Evolutionary conservation across 2,329 filamentous ascomycete species (phyloP), one percentile per base, ranked within the genome.

Genomic region (Aspergillus sp.): DNA sequence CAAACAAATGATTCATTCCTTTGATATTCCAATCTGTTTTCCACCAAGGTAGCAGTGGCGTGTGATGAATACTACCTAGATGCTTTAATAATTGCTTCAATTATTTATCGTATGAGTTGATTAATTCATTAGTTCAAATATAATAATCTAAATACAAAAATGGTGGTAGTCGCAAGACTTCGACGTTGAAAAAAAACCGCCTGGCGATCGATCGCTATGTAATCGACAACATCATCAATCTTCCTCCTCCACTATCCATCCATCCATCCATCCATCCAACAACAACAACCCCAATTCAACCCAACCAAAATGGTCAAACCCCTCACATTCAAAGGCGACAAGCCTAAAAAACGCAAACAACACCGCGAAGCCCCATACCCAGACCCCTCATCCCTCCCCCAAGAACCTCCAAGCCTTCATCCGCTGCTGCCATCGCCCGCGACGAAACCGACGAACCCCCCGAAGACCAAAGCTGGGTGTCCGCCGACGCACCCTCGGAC

Each of bases 311-410:
- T 68, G 67, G 67, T 95, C 56, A 96, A 95, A 66, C 84, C 91
- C 38, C 79, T 98, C 46, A 77, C 82, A 39, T 98, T 98, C 77
- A 98, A 98, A 72, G 93, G 93, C 75, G 93, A 98, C 72, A 96
- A 93, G 72, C 72, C 81, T 47, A 95, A 93, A 70, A 96, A 96
- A 76, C 81, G 89, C 66, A 96, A 95, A 77, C 19, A 19, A 19
- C 82, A 87, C 56, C 70, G 77, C 38, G 73, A 80, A 35, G 70
- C 75, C 47, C 68, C 72, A 27, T 64, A 67, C 9, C 64, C 68
- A 27, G 62, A 65, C 29, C 69, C 68, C 47, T 61, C 62, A 27
- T 33, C 33, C 32, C 10, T 40, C 48, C 19, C 40, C 33, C 35
- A 51, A 66, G 39, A 39, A 43, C 19, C 41, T 31, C 50, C 37